Evolutionary conservation across 2,329 filamentous ascomycete species (phyloP), one percentile per base, ranked within the genome.

Genomic region (Fusarium penzigii): DNA sequence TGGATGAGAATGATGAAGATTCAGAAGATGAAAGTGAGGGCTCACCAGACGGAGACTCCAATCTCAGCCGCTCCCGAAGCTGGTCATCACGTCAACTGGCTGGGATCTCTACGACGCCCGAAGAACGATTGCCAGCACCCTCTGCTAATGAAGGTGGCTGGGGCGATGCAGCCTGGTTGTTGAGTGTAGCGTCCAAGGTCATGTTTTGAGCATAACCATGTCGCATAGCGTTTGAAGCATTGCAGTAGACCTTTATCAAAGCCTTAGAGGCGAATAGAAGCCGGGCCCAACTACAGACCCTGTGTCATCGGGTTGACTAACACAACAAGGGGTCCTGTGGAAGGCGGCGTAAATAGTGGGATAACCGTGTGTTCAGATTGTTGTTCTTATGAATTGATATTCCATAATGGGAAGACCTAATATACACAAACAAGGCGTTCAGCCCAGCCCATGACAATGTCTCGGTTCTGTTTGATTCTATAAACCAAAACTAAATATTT

Each of bases 121-220:
- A 78, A 44, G 78, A 81, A 44, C 69, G 69, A 10, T 71, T 85
- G 65, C 81, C 65, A 32, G 72, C 76, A 10, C 73, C 74, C 46
- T 77, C 77, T 40, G 72, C 76, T 9, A 78, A 86, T 46, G 78
- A 82, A 41, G 83, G 82, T 14, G 80, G 79, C 9, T 88, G 85
- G 85, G 78, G 82, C 52, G 86, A 88, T 68, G 85, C 84, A 25
- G 84, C 84, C 14, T 89, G 85, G 86, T 69, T 89, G 43, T 69
- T 88, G 49, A 85, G 79, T 57, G 83, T 88, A 56, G 85, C 84
- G 11, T 79, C 80, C 25, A 85, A 83, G 63, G 80, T 86, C 42
- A 72, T 86, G 59, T 75, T 85, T 56, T 85, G 70, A 73, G 13
- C 32, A 14, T 14, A 25, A 55, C 16, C 20, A 38, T 48, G 46